phyloP scores from a whole-genome alignment of 768 basidiomycete genomes.

The Podaxis rugospora region DNA sequence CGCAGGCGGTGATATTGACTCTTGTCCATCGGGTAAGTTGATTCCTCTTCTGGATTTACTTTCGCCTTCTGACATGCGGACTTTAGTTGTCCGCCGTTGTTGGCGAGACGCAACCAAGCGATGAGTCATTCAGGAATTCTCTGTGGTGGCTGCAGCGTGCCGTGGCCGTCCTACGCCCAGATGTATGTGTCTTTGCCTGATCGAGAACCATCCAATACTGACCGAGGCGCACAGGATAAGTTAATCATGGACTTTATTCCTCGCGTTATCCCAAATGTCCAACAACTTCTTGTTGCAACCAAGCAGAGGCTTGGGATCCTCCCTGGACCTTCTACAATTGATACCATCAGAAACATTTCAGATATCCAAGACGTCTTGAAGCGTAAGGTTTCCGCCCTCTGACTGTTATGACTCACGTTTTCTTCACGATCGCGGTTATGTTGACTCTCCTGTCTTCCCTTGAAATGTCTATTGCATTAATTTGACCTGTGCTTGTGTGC shows the following conservation, averaged over 20 bases:
- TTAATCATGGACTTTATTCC: conserved; percentile 79
- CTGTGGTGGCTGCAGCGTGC: conserved; percentile 87
- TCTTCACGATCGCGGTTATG: conserved; percentile 5
- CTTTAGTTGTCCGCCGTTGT: conserved; percentile 67
- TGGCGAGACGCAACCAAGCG: conserved; percentile 70
- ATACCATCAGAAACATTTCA: conserved; percentile 63
- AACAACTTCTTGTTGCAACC: conserved; percentile 69
- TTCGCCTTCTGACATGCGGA: conserved; percentile 5
- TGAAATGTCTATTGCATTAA: conserved; percentile 6
- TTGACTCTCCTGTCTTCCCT: not conserved
- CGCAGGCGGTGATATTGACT: conserved; percentile 81
- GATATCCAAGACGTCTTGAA: conserved; percentile 74
- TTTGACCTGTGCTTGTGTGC: conserved; percentile 5
- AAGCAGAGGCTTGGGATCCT: conserved; percentile 78
- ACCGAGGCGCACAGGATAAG: conserved; percentile 49
- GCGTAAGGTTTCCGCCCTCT: conserved; percentile 32
- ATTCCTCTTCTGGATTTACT: not conserved
- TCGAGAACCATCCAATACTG: not conserved
- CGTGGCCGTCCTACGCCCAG: conserved; percentile 65
- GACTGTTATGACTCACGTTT: conserved; percentile 1
- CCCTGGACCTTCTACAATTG: conserved; percentile 63
- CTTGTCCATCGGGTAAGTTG: conserved; percentile 73
- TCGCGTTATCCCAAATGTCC: conserved; percentile 77
- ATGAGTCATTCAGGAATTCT: conserved; percentile 77
- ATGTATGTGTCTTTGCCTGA: conserved; percentile 36